phyloP scores from a whole-genome alignment of 345 rosid species.

The Sapria himalayana region DNA sequence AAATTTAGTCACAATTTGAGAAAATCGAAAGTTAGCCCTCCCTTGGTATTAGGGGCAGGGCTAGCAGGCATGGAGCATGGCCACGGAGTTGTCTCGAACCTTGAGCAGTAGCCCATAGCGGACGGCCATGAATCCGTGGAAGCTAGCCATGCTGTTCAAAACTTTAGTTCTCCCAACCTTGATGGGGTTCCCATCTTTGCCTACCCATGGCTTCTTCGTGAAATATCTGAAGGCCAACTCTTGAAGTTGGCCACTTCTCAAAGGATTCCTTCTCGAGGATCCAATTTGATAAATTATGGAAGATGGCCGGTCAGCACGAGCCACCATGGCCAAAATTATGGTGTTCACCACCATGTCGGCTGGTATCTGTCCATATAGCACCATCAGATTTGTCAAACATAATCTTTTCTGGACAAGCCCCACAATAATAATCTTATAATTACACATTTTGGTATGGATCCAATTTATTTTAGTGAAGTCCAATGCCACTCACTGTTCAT shows the following conservation, averaged over 20 bases:
- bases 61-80: too few species aligned
- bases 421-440: too few species aligned
- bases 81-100: too few species aligned
- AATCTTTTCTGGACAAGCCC: too few species aligned
- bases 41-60: too few species aligned
- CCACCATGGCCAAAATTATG: constrained; percentile 33
- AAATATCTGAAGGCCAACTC: constrained; percentile 29
- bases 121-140: constrained; percentile 46
- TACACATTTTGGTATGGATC: too few species aligned
- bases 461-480: too few species aligned
- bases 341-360: constrained; percentile 83
- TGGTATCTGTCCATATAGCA: constrained; percentile 24
- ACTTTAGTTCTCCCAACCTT: constrained; percentile 25
- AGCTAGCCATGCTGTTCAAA: constrained; percentile 40
- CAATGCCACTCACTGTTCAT: too few species aligned
- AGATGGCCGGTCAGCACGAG: constrained; percentile 13
- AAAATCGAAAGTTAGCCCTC: too few species aligned
- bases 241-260: constrained; percentile 20
- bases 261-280: constrained; percentile 37
- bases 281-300: constrained; percentile 73
- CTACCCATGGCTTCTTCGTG: constrained; percentile 48
- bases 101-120: constrained; percentile 41
- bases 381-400: neutral
- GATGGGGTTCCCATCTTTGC: constrained; percentile 59
- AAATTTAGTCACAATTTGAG: neutral